Evolutionary conservation across 768 basidiomycete genomes (phyloP), one percentile per base, ranked within the genome.

Genomic region (Agaricus subrufescens): DNA sequence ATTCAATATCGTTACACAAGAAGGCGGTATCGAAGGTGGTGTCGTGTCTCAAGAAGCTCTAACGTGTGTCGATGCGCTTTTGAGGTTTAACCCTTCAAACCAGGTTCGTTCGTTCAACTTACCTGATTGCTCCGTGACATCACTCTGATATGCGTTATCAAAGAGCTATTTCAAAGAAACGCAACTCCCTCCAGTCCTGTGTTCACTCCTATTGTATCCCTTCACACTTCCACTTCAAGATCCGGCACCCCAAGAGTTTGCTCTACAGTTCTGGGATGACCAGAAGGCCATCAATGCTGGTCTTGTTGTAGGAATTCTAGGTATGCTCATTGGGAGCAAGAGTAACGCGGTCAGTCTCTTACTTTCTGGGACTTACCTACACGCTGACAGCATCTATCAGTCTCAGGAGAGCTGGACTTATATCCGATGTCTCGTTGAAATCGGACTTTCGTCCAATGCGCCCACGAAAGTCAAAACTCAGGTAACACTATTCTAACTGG

Each of bases 151-250:
- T 57, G 40, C 51, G 26, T 44, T 40, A 26, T 42, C 39, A 63
- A 19, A 99, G 94, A 97, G 94, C 66, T 98, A 97, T 75, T 97
- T 99, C 74, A 87, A 91, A 47, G 94, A 95, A 73, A 91, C 93
- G 1, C 69, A 87, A 58, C 73, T 95, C 61, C 79, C 87, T 61
- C 70, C 87, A 57, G 63, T 87, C 54, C 63, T 94, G 57, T 81
- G 85, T 59, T 84, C 80, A 27, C 78, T 87, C 25, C 78, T 89
- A 44, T 84, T 83, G 46, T 94, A 86, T 69, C 89, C 87, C 30
- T 78, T 83, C 29, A 79, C 75, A 46, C 69, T 90, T 1, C 80
- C 81, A 31, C 68, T 81, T 26, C 77, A 80, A 53, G 79, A 82
- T 52, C 64, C 75, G 4, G 79, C 81, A n/a, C 89, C 87, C 1